Conservation (phyloP, 495 filamentous ascomycete species). For the Penicillium chermesinum region DNA sequence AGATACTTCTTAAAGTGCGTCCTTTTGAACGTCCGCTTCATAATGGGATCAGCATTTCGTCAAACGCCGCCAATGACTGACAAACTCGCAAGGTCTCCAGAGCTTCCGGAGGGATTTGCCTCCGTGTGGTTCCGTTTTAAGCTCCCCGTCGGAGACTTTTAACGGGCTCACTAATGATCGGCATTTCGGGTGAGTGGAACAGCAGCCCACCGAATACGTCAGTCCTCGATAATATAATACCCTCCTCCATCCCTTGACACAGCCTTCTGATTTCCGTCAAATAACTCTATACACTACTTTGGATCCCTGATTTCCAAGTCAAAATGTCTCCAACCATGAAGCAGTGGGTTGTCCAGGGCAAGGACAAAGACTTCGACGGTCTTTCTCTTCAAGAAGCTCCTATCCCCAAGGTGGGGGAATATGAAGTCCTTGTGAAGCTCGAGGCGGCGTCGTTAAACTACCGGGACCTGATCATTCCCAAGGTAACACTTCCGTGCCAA, state of each 20-base stretch:
- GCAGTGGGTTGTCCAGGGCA: conserved; percentile 58
- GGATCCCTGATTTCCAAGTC: neutral
- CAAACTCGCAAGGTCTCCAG: too few species aligned
- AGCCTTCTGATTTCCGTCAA: neutral
- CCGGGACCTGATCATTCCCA: conserved; percentile 72
- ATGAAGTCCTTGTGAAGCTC: conserved; percentile 72
- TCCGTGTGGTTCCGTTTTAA: too few species aligned
- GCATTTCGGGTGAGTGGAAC: neutral
- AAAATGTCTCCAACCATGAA: conserved; percentile 53
- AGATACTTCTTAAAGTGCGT: too few species aligned
- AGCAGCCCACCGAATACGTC: neutral
- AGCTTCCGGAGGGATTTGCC: neutral
- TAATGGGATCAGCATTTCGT: too few species aligned
- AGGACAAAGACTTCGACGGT: conserved; percentile 54
- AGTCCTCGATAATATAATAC: neutral
- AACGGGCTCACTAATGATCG: neutral
- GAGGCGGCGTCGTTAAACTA: conserved; percentile 76
- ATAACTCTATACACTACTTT: neutral
- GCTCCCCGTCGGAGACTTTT: neutral
- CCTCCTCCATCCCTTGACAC: neutral
- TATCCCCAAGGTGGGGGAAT: conserved; percentile 59
- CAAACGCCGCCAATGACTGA: too few species aligned
- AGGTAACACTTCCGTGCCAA: conserved; percentile 30
- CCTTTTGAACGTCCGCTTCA: too few species aligned
- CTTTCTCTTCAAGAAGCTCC: conserved; percentile 50